Evolutionary conservation across 148 eudicot genomes (phyloP), one percentile per base, ranked within the genome.

Genomic region (Diospyros kaki): DNA sequence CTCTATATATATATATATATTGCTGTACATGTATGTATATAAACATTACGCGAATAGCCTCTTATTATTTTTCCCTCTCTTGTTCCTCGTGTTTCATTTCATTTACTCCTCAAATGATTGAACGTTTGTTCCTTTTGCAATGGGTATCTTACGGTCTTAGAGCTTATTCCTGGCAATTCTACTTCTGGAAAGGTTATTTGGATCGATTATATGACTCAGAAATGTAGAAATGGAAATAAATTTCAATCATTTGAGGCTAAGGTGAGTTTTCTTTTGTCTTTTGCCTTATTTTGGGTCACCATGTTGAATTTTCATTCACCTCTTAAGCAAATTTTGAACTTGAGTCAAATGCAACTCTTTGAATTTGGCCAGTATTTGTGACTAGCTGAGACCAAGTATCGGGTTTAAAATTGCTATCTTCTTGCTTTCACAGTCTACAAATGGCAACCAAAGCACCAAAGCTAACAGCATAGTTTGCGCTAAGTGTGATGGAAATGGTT

Each of bases 401-500:
- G 72, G 64, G 13, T 50, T 63, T 69, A 2, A 45, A 41, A 48
- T 61, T 4, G 8, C 4, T 8, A 3, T 65, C 7, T 18, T 46
- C 18, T 45, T 46, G 67, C 43, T 73, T 78, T 59, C 62, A 51
- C 72, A 83, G 86, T 83, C 83, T 68, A 40, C 80, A 56, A 66
- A 61, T 45, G 64, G 75, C 39, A 68, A 73, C 60, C 66, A 69
- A 59, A 45, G 56, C 74, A 76, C 82, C 67, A 80, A 80, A 58
- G 4, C 10, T 13, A 85, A 66, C 43, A 85, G 82, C 82, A 56
- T 85, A 46, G 74, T 85, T 52, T 85, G 88, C 79, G 68, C 64
- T 74, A 68, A 73, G 3, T 85, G 88, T 68, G 86, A 85, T n/a
- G 88, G 88, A 78, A 78, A 83, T 69, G 88, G 88, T 85, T 65